Evolutionary conservation across 2,329 filamentous ascomycete species (phyloP), one percentile per base, ranked within the genome.

Genomic region (Penicillium glabrum): DNA sequence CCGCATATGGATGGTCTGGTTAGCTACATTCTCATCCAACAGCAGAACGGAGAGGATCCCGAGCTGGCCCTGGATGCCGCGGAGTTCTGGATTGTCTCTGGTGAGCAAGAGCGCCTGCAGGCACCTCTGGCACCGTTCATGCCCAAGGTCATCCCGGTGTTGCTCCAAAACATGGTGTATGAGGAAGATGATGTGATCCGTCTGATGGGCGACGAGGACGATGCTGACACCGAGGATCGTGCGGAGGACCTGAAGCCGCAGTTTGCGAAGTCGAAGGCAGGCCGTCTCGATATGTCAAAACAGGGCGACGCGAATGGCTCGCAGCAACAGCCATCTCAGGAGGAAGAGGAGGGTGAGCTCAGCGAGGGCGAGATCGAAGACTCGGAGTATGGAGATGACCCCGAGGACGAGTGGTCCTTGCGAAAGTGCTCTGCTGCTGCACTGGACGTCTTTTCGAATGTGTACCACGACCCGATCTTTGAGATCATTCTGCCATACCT

Each of bases 381-480:
- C 47, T 91, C 92, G 46, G 91, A 85, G 57, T 82, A 91, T 61
- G 80, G 82, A 41, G 82, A 80, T 49, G 91, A 93, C 65, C 91
- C 91, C 0, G 95, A 98, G 72, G 91, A 96, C 72, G 86, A 87
- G 66, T 99, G 95, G 95, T 98, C 93, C 53, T 80, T 99, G 52
- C 87, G 95, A 61, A 99, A 99, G 77, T 98, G 95, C 79, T 98
- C 95, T 37, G 95, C 95, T 8, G 95, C 95, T 13, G 93, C 95
- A 9, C 82, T 99, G 41, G 95, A 99, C 71, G 91, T 96, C 13
- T 93, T 99, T 67, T 92, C 95, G 19, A 89, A 89, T 51, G 90
- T 96, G 61, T 99, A 96, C 75, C 88, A 91, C 66, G 86, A 88
- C 53, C 86, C 89, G 1, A 92, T 99, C 31, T 99, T 99, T 73